Evolutionary conservation across 208 protist species (phyloP), one percentile per base, ranked within the genome.

Genomic region (Crithidia expoeki): DNA sequence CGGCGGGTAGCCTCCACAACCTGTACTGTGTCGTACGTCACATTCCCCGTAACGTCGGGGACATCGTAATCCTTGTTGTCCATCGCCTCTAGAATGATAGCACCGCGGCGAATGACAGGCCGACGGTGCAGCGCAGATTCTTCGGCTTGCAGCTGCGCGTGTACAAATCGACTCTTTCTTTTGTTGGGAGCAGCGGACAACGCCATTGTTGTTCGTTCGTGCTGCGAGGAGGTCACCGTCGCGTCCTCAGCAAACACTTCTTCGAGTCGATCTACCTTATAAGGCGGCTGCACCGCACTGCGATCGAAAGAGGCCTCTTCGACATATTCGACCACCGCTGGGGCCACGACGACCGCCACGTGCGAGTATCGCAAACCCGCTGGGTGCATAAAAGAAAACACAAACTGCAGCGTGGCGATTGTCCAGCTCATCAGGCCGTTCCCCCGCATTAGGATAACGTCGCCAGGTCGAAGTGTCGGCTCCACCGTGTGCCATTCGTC

Each of bases 261-360:
- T 23, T 53, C 27, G 28, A 72, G 60, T 32, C 21, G 32, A 42
- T 59, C 34, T 40, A 81, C 40, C 53, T 42, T 28, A 51, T 67
- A 72, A 5, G 51, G 36, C 52, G 66, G 52, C 42, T 19, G 19
- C n/a, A 63, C 30, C 27, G 58, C 40, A 2, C 10, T 10, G 25
- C 19, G 23, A 25, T 51, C 36, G 21, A 23, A 40, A 10, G 23
- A n/a, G 30, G 28, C 32, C 52, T 72, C 55, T 12, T 72, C 66
- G 25, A 67, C 59, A 42, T 76, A 73, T 40, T 81, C 77, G 25
- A 80, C 67, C 44, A 83, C 58, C 9, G 83, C 85, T 5, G 90
- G 85, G 33, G 84, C 79, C 27, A 93, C 88, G 14, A 95, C 90
- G n/a, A 95, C 88, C 36, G 83, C 85, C 17, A 92, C 85, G 62